Percentiles rank a stretch among this genome's conserved stretches.
Conservation (phyloP, 768 basidiomycete species). For the Lanmaoa pseudosensibilis region DNA sequence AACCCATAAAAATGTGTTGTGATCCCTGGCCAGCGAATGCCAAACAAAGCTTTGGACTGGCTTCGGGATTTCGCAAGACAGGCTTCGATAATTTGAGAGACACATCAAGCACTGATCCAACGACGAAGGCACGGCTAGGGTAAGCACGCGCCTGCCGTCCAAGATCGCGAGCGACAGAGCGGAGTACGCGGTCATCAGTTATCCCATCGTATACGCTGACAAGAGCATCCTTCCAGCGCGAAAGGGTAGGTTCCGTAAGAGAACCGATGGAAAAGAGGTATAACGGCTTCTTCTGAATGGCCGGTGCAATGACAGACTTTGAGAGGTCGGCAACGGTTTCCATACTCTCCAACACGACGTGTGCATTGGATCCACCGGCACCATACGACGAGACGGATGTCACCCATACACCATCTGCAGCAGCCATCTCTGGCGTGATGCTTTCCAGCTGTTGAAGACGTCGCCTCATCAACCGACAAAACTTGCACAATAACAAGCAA, state of each 20-base stretch:
- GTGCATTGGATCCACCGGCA: constrained; percentile 36
- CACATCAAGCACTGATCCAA: constrained; percentile 22
- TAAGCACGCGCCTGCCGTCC: constrained; percentile 33
- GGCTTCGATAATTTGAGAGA: constrained; percentile 33
- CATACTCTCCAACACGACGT: constrained; percentile 31
- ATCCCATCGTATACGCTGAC: constrained; percentile 11
- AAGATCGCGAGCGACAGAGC: constrained; percentile 29
- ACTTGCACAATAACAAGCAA: background rate
- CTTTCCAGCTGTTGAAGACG: constrained; percentile 19
- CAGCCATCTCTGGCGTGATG: constrained; percentile 30
- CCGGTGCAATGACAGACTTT: background rate
- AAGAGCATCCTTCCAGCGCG: constrained; percentile 28
- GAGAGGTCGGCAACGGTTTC: constrained; percentile 20
- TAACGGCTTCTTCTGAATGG: constrained; percentile 14
- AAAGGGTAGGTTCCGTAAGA: constrained; percentile 28
- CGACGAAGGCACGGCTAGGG: constrained; percentile 26
- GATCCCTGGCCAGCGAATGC: constrained; percentile 40
- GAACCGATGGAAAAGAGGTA: constrained; percentile 31
- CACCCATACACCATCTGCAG: constrained; percentile 30
- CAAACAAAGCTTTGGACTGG: constrained; percentile 34
- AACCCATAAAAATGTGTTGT: constrained; percentile 38
- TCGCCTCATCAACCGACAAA: background rate
- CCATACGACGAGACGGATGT: constrained; percentile 36
- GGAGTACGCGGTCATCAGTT: constrained; percentile 25
- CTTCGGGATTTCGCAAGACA: constrained; percentile 22